Evolutionary conservation across 352 stramenopile genomes (phyloP).

Genomic region (Discostella stelligera): DNA sequence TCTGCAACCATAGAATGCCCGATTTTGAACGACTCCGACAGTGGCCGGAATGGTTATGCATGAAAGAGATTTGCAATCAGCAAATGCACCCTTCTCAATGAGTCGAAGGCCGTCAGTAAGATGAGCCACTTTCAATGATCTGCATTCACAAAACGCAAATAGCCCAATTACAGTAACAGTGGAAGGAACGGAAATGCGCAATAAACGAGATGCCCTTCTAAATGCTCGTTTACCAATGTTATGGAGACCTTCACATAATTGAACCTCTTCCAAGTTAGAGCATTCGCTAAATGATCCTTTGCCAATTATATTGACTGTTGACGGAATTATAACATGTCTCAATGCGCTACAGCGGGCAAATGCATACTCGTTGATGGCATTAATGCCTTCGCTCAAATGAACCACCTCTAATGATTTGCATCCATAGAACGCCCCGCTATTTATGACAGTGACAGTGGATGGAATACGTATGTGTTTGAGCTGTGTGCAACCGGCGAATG

Average conservation of each 20-base stretch:
- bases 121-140: background rate
- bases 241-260: background rate
- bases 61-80: too few relatives aligned
- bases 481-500: slow-evolving; percentile 1
- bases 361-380: background rate
- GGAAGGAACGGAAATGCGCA: background rate
- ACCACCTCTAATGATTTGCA: background rate
- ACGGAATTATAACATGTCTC: background rate
- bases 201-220: background rate
- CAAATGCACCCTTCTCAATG: too few relatives aligned
- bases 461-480: background rate
- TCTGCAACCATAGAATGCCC: background rate
- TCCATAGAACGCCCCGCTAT: background rate
- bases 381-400: slow-evolving; percentile 1
- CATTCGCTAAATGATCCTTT: background rate
- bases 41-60: background rate
- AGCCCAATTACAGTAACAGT: background rate
- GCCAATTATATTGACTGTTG: background rate
- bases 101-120: background rate
- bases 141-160: background rate
- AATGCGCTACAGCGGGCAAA: background rate
- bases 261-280: too few relatives aligned
- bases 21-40: background rate
- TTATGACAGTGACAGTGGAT: background rate
- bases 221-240: background rate